Evolutionary conservation across 208 protist species (phyloP).

Genomic region (Blechomonas ayalai): DNA sequence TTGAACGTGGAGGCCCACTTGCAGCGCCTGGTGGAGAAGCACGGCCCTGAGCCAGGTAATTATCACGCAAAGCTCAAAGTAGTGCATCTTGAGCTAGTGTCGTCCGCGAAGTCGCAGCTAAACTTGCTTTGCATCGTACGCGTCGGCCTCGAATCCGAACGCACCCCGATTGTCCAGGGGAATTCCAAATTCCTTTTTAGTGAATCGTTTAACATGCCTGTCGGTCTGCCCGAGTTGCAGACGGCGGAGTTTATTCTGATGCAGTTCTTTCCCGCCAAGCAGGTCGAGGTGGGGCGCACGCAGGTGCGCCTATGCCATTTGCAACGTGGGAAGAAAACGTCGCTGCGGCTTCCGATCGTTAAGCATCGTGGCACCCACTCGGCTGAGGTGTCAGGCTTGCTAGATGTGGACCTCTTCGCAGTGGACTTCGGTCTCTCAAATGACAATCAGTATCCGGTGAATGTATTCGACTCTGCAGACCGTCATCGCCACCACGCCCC

Average conservation of each 20-base stretch:
- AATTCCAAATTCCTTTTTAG: slow-evolving; percentile 42
- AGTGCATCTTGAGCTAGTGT: slow-evolving; percentile 3
- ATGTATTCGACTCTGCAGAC: no score
- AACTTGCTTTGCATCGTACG: slow-evolving; percentile 38
- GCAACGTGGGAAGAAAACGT: slow-evolving; percentile 15
- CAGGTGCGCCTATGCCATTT: slow-evolving; percentile 29
- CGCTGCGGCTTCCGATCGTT: slow-evolving; percentile 46
- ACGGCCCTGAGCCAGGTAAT: slow-evolving; percentile 70
- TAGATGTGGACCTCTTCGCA: slow-evolving; percentile 43
- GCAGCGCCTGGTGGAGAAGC: slow-evolving; percentile 35
- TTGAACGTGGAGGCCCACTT: slow-evolving; percentile 64
- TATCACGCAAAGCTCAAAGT: slow-evolving; percentile 45
- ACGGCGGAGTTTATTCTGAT: slow-evolving; percentile 56
- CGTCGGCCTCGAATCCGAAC: slow-evolving; percentile 44
- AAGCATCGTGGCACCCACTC: slow-evolving; percentile 21
- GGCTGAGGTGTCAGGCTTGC: slow-evolving; percentile 28
- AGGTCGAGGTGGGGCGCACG: slow-evolving; percentile 47
- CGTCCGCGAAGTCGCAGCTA: slow-evolving; percentile 8
- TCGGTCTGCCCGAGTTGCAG: slow-evolving; percentile 65
- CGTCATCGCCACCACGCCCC: no score
- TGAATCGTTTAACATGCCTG: slow-evolving; percentile 47
- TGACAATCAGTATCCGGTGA: no score
- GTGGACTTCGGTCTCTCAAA: slow-evolving; percentile 38
- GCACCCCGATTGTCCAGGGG: slow-evolving; percentile 36
- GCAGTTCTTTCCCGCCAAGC: slow-evolving; percentile 15